phyloP scores from a whole-genome alignment of 495 filamentous ascomycete species.

The Penicillium ucsense region DNA sequence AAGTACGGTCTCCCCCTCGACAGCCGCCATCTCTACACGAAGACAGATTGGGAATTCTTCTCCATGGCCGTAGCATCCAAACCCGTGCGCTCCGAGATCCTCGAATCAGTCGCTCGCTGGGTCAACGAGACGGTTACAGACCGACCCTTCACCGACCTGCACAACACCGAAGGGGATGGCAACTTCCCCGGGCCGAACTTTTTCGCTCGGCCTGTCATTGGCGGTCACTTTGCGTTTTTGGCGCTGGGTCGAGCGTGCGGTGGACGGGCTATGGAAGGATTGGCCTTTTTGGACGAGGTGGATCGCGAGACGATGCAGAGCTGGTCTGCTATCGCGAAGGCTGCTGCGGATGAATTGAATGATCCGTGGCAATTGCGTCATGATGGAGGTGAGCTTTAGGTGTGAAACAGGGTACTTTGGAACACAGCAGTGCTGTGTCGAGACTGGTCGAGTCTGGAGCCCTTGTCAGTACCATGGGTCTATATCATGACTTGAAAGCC shows the following conservation, averaged over 20 bases:
- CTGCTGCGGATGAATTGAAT: constrained; percentile 15
- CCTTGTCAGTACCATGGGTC: too few species aligned
- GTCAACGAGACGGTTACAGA: constrained; percentile 77
- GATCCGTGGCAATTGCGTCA: constrained; percentile 4
- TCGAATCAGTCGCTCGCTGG: constrained; percentile 72
- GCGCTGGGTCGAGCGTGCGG: constrained; percentile 68
- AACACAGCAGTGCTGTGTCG: neutral
- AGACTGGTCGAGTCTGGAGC: too few species aligned
- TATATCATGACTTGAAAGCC: too few species aligned
- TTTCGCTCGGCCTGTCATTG: constrained; percentile 75
- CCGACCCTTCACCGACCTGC: constrained; percentile 73
- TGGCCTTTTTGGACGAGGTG: constrained; percentile 50
- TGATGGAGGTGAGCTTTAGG: constrained; percentile 13
- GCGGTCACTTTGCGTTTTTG: constrained; percentile 80
- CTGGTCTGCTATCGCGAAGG: constrained; percentile 15
- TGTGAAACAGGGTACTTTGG: neutral
- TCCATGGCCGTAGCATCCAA: constrained; percentile 66
- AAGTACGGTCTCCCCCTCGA: constrained; percentile 80
- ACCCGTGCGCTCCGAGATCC: constrained; percentile 57
- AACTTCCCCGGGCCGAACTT: constrained; percentile 62
- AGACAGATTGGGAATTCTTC: constrained; percentile 91
- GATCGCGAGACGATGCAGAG: constrained; percentile 15
- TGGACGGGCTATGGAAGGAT: constrained; percentile 53
- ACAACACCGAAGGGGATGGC: constrained; percentile 64
- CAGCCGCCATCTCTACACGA: constrained; percentile 79